Evolutionary conservation across 2,329 filamentous ascomycete genomes (phyloP), one percentile per base, ranked within the genome.

Genomic region (Daldinia eschscholtzii): DNA sequence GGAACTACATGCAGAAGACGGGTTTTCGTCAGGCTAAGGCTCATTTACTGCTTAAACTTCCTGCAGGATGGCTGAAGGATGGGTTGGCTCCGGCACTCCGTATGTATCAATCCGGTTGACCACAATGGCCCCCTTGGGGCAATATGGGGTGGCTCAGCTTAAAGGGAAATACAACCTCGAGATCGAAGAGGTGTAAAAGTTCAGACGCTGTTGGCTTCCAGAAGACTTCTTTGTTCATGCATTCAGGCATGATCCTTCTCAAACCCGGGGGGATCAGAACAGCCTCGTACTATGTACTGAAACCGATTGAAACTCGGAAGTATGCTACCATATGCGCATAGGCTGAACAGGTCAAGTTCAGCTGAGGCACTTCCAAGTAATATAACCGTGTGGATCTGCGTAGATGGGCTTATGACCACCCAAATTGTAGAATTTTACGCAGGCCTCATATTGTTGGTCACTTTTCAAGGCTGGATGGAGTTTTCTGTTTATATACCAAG

Each of bases 181-280:
- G 41, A 28, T 57, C 39, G 13, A 61, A 60, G 55, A 20, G 48
- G 37, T 48, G 55, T 13, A 44, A 37, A 65, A 44, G 52, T 39
- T 39, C 35, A 23, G 41, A 61, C 41, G 39, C 44, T 28, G 56
- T 53, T 57, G 57, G 62, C 52, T 71, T 71, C 68, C 46, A 71
- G 65, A 71, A 71, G 65, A 30, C 12, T 71, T 71, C 65, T 65
- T 63, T 37, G 18, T 64, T 66, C n/a, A 64, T 66, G 60, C 62
- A 55, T 64, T 53, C 48, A 61, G 44, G 69, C 60, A 69, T 66
- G 30, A 64, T 66, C 68, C 46, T 48, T 42, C 26, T 58, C 53
- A 41, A 61, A 64, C 44, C 44, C 60, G 39, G 62, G 42, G 42
- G 12, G 52, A 55, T 42, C 52, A 50, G 56, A 63, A 62, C 39